A percentile compares a stretch with the other conserved stretches of the same genome.
Evolutionary conservation across 1,139 yeast species (phyloP).

Genomic region (Lodderomyces theae): DNA sequence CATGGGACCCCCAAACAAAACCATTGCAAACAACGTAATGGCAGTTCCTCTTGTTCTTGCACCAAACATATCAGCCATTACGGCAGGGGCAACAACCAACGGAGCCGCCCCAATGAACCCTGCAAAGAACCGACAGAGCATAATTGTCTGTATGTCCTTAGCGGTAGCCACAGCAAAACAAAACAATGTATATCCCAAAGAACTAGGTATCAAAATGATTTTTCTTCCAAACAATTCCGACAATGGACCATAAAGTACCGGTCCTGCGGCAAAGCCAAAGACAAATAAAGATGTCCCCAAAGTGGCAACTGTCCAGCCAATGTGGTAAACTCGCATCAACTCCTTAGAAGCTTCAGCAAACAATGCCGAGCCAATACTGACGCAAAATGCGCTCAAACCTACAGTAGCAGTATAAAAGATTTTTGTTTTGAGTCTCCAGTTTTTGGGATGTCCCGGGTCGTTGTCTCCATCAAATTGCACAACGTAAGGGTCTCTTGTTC

Average conservation of each 20-base stretch:
- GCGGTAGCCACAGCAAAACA: slow-evolving; percentile 41
- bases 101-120: slow-evolving; percentile 45
- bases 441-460: slow-evolving; percentile 50
- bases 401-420: slow-evolving; percentile 24
- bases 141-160: slow-evolving; percentile 36
- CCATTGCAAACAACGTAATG: slow-evolving; percentile 31
- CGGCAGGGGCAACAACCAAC: slow-evolving; percentile 45
- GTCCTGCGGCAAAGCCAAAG: slow-evolving; percentile 47
- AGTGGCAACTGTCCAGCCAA: slow-evolving; percentile 35
- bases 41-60: slow-evolving; percentile 37
- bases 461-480: slow-evolving; percentile 49
- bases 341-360: slow-evolving; percentile 30
- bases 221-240: slow-evolving; percentile 42
- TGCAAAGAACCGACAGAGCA: slow-evolving; percentile 41
- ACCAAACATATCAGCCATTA: slow-evolving; percentile 39
- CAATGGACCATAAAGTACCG: slow-evolving; percentile 42
- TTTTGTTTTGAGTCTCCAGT: slow-evolving; percentile 39
- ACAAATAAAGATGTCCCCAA: slow-evolving; percentile 42
- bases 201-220: slow-evolving; percentile 26
- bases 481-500: slow-evolving; percentile 32
- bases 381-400: slow-evolving; percentile 34
- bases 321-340: slow-evolving; percentile 27
- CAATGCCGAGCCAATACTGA: slow-evolving; percentile 51
- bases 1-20: slow-evolving; percentile 48
- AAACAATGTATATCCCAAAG: slow-evolving; percentile 33